Evolutionary conservation across 139 green algal species (phyloP), one percentile per base, ranked within the genome.

Genomic region (Chlorella vulgaris): DNA sequence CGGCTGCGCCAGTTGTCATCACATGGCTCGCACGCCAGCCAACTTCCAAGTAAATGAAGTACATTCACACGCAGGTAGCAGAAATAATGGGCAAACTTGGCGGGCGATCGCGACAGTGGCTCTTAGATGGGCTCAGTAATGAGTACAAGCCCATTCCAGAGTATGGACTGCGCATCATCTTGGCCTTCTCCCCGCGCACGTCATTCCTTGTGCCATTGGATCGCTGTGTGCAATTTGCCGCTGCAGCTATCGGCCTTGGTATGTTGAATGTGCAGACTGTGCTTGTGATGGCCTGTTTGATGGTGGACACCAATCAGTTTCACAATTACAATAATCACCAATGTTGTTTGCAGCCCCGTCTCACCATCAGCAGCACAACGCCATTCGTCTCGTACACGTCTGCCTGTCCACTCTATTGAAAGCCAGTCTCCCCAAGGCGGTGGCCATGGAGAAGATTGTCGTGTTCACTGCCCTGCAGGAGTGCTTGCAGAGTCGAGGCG

Each of bases 61-160:
- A n/a, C n/a, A n/a, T n/a, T n/a, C n/a, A n/a, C n/a, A 19, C 68
- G 70, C 53, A 79, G 73, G 91, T 92, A 42, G 86, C 94, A 66
- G 90, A 94, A 78, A 86, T 99, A 77, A 91, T 99, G 31, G 96
- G 96, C 39, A 99, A 99, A 87, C 91, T 99, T 73, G 96, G 96
- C 31, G 96, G 96, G 13, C 89, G 96, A 47, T 96, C 95, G 83
- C 91, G 96, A 24, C 89, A 94, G 94, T 81, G 83, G 83, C 86
- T 98, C 51, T 79, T 85, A 65, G 90, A 94, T 0, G 90, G 90
- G 4, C 74, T 91, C 55, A 85, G 88, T 18, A 87, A 98, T 19
- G 94, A 97, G 22, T 94, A 89, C 80, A 94, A 94, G 61, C 86
- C 94, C 70, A 98, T 98, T 78, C 94, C 96, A 0, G 96, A 99